Evolutionary conservation across 2,329 filamentous ascomycete genomes (phyloP), one percentile per base, ranked within the genome.

Genomic region (Fusarium liriodendri): DNA sequence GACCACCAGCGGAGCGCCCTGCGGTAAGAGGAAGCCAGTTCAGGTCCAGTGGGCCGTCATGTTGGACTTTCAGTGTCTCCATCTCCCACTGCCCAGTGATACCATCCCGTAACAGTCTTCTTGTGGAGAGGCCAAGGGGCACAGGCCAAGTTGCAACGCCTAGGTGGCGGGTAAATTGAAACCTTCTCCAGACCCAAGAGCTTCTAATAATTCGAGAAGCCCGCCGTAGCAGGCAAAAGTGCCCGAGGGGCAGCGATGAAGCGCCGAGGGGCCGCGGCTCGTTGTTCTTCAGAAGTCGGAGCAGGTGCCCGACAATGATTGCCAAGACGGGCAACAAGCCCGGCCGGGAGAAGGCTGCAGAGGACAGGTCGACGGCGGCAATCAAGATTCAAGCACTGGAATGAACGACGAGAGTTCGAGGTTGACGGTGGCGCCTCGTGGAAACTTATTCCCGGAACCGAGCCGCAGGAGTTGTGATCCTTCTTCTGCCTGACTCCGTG

Each of bases 1-100:
- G 57, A 58, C 42, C 62, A 40, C 18, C 42, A 35, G 63, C 75
- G 75, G 75, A 76, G 64, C 75, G 75, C 71, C 71, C 64, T 77
- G 52, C 52, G 55, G 63, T 27, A 40, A 69, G 60, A 59, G 57
- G 61, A 62, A 59, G 57, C 58, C 58, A 47, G 42, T 71, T 62
- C 67, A 61, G 66, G 66, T 64, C 57, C 33, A 62, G 33, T 63
- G 35, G 45, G 25, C 47, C 35, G 22, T 55, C 47, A 47, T 29
- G 22, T 32, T 54, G n/a, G 13, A 27, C 20, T 40, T 20, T 50
- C 20, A 16, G n/a, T 18, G 27, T 47, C 29, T 61, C 40, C 42
- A 27, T 62, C 59, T 35, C 40, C 27, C 38, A 40, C 38, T 40
- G 38, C 18, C 38, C 9, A 38, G 42, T 47, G 40, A 62, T 62